These are phyloP conservation scores for Euphorbia pulcherrima DNA, from an alignment of 345 rosid species.

Conservation along the genomic window DNA sequence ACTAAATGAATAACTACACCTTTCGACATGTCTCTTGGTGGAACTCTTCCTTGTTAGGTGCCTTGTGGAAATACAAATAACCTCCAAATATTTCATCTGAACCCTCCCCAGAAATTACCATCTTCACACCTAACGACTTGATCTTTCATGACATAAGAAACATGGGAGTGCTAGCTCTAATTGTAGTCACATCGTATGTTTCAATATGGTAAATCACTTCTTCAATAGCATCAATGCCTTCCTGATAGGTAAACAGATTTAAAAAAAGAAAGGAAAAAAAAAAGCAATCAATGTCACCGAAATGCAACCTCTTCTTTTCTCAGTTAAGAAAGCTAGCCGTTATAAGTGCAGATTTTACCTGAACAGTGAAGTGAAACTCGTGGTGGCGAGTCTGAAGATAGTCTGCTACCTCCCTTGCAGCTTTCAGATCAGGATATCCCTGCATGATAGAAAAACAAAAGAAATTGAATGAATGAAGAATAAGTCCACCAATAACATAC, in stretches of 20 bases:
- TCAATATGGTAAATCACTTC: constrained; percentile 90
- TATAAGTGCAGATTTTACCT: too few species aligned
- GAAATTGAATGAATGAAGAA: too few species aligned
- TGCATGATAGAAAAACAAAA: constrained; percentile 21
- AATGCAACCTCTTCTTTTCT: too few species aligned
- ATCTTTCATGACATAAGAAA: constrained; percentile 88
- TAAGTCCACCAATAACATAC: too few species aligned
- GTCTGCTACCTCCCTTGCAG: constrained; percentile 80
- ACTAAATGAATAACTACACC: too few species aligned
- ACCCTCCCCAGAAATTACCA: constrained; percentile 98
- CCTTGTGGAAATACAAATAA: constrained; percentile 92
- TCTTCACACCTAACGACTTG: constrained; percentile 88
- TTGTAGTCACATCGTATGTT: constrained; percentile 83
- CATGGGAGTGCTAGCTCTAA: constrained; percentile 94
- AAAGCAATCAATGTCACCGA: too few species aligned
- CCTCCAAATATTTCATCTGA: constrained; percentile 94
- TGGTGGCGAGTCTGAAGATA: constrained; percentile 87
- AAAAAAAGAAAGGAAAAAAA: constrained; percentile 4
- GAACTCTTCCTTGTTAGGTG: constrained; percentile 83
- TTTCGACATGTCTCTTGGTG: constrained; percentile 85
- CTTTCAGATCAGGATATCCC: constrained; percentile 89
- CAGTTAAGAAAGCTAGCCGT: too few species aligned
- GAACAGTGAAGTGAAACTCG: constrained; percentile 87
- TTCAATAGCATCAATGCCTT: constrained; percentile 91
- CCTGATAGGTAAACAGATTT: constrained; percentile 27